phyloP scores from a whole-genome alignment of 169 alveolate genomes.

The Eimeria brunetti region DNA sequence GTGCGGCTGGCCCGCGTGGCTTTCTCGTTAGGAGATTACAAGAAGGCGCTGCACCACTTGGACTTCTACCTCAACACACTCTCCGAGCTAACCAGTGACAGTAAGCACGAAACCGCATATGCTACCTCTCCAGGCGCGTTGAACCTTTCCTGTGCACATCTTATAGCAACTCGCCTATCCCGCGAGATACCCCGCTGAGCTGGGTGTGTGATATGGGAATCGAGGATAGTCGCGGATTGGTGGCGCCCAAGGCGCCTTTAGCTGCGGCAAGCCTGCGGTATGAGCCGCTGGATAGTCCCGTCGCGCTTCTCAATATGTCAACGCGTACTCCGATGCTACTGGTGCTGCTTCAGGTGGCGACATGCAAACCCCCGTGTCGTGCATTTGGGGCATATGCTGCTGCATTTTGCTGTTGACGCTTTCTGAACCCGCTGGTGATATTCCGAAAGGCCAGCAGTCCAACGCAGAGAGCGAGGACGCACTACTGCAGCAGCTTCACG shows the following conservation, averaged over 20 bases:
- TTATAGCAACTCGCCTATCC: background rate
- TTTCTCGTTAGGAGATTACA: slow-evolving; percentile 67
- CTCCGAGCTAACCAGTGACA: slow-evolving; percentile 75
- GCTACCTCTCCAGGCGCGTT: background rate
- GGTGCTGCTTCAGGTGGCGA: slow-evolving; percentile 72
- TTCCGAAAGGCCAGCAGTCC: slow-evolving; percentile 51
- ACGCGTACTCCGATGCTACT: background rate
- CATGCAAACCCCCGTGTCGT: slow-evolving; percentile 79
- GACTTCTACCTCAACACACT: slow-evolving; percentile 77
- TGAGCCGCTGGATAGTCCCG: background rate
- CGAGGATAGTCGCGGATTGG: background rate
- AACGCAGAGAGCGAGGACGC: slow-evolving; percentile 75
- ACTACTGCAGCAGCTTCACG: slow-evolving; percentile 74
- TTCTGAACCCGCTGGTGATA: slow-evolving; percentile 32
- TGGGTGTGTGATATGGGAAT: background rate
- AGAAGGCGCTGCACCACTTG: slow-evolving; percentile 75
- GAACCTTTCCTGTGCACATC: background rate
- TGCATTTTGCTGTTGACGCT: slow-evolving; percentile 77
- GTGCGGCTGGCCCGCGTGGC: slow-evolving; percentile 77
- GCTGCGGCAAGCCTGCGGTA: background rate
- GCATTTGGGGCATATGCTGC: slow-evolving; percentile 81
- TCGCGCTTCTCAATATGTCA: background rate
- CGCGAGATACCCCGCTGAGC: background rate
- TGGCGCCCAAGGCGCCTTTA: background rate
- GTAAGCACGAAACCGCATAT: slow-evolving; percentile 25